phyloP scores from a whole-genome alignment of 768 basidiomycete species.

The Russula compacta region DNA sequence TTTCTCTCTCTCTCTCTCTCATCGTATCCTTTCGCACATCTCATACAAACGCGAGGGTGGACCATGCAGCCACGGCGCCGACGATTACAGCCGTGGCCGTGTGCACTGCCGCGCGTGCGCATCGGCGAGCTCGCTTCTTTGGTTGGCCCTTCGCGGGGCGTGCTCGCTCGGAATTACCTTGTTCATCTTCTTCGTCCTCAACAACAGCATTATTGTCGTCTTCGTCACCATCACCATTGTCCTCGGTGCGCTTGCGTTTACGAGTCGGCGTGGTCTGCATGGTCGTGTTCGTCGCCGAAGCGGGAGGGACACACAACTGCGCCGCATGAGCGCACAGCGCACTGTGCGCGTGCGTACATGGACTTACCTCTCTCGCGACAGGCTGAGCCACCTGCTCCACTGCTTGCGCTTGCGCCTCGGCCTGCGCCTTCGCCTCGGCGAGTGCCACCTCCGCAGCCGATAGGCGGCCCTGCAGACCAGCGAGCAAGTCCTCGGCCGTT shows the following conservation, averaged over 20 bases:
- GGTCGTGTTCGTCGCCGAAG: neutral
- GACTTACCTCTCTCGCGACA: slow-evolving; percentile 8
- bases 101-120: slow-evolving; percentile 39
- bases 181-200: slow-evolving; percentile 2
- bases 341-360: slow-evolving; percentile 14
- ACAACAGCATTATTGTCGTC: neutral
- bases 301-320: slow-evolving; percentile 22
- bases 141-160: slow-evolving; percentile 5
- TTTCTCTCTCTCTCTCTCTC: neutral
- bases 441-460: neutral
- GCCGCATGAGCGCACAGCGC: slow-evolving; percentile 21
- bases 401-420: slow-evolving; percentile 30
- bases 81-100: slow-evolving; percentile 56
- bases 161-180: slow-evolving; percentile 2
- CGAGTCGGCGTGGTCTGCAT: neutral
- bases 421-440: slow-evolving; percentile 19
- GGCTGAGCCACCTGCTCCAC: neutral
- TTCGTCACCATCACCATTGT: slow-evolving; percentile 12
- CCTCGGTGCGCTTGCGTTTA: slow-evolving; percentile 32
- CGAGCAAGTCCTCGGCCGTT: slow-evolving; percentile 1
- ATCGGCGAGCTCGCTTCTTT: slow-evolving; percentile 32
- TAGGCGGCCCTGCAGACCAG: slow-evolving; percentile 4
- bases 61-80: slow-evolving; percentile 67
- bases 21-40: neutral
- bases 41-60: slow-evolving; percentile 43